Conservation (phyloP, 495 filamentous ascomycete genomes). For the Daldinia bambusicola region DNA sequence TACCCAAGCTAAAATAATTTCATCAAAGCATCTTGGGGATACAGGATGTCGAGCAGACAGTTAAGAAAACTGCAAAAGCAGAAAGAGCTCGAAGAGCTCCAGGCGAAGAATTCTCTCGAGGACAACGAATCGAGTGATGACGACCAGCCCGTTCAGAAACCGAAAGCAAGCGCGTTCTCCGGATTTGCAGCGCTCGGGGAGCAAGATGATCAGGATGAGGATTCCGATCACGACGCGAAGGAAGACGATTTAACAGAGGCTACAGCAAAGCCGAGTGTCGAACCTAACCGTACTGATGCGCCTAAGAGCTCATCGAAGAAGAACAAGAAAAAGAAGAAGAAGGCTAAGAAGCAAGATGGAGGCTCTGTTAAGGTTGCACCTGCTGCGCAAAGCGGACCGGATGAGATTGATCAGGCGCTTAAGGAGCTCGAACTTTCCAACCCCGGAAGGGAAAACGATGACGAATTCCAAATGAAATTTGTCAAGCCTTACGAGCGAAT, state of each 20-base stretch:
- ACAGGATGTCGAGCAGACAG: constrained; percentile 81
- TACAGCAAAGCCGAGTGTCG: constrained; percentile 46
- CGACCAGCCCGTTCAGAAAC: constrained; percentile 51
- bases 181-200: constrained; percentile 61
- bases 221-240: constrained; percentile 59
- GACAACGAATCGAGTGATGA: constrained; percentile 59
- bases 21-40: too few relatives aligned
- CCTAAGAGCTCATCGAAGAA: constrained; percentile 63
- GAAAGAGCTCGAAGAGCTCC: constrained; percentile 61
- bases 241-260: constrained; percentile 53
- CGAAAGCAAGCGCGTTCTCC: constrained; percentile 58
- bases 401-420: constrained; percentile 87
- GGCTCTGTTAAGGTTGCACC: constrained; percentile 19
- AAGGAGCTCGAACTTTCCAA: constrained; percentile 65
- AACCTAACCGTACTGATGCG: constrained; percentile 56
- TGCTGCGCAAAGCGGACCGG: constrained; percentile 55
- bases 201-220: constrained; percentile 52
- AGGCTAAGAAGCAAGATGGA: constrained; percentile 51
- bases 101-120: constrained; percentile 39
- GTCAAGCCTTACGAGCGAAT: constrained; percentile 52
- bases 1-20: too few relatives aligned
- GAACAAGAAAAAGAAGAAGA: constrained; percentile 72
- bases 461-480: constrained; percentile 13
- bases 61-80: constrained; percentile 81
- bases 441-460: constrained; percentile 15